Percentiles rank a stretch among this genome's conserved stretches.
Conservation (phyloP, 73 alveolate genomes). For the Stentor coeruleus region DNA sequence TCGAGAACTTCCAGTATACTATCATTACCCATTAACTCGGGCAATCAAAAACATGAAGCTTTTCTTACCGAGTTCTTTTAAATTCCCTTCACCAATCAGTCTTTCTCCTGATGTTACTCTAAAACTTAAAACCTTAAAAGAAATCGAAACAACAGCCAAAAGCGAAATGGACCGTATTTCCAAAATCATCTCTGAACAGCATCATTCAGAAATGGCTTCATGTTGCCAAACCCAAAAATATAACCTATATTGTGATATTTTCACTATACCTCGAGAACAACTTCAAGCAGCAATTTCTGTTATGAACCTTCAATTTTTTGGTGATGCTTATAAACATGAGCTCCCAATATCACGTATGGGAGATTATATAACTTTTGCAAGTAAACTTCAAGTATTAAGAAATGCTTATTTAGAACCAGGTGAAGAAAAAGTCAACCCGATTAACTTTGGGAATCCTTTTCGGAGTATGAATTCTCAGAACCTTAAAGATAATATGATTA, state of each 20-base stretch:
- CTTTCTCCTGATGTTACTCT: conserved; percentile 7
- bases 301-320: conserved; percentile 1
- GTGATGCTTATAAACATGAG: conserved; percentile 15
- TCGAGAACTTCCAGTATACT: conserved; percentile 2
- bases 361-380: not conserved
- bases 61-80: not conserved
- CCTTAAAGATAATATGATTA: not conserved
- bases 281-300: not conserved
- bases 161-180: conserved; percentile 3
- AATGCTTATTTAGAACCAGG: conserved; percentile 25
- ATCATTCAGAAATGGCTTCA: conserved; percentile 2
- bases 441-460: conserved; percentile 24
- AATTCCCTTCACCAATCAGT: not conserved
- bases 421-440: not conserved
- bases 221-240: not conserved
- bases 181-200: not conserved
- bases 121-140: conserved; percentile 14
- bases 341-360: conserved; percentile 20
- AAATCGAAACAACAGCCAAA: conserved; percentile 1
- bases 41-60: conserved; percentile 20
- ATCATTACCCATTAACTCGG: not conserved
- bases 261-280: conserved; percentile 1
- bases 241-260: conserved; percentile 17
- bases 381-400: not conserved
- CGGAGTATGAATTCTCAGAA: not conserved